Conservation (phyloP, 2,329 filamentous ascomycete species). For the Aspergillus neoniger region DNA sequence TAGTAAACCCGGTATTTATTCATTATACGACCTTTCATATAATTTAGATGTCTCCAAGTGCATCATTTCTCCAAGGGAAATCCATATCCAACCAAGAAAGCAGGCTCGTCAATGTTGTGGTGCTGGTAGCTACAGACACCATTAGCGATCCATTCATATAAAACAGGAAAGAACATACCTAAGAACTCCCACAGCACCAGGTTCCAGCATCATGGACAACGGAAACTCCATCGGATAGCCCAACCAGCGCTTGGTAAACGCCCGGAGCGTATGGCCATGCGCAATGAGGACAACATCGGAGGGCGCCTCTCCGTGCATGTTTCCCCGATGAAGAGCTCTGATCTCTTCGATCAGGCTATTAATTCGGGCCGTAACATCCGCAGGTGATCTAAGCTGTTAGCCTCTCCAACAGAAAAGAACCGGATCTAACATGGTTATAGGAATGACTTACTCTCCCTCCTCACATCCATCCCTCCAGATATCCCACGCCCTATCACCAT, state of each 20-base stretch:
- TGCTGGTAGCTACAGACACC: conserved; percentile 34
- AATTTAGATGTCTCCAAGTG: no score
- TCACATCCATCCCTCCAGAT: conserved; percentile 63
- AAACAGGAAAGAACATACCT: conserved; percentile 31
- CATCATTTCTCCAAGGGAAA: conserved; percentile 30
- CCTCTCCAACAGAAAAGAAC: conserved; percentile 1
- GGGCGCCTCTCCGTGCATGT: conserved; percentile 44
- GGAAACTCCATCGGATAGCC: conserved; percentile 44
- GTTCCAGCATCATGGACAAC: conserved; percentile 48
- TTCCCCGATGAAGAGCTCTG: conserved; percentile 40
- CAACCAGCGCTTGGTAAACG: conserved; percentile 52
- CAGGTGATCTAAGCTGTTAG: conserved; percentile 28
- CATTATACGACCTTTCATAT: not conserved
- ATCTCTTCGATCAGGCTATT: conserved; percentile 48
- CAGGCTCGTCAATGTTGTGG: conserved; percentile 43
- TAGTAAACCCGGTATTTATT: not conserved
- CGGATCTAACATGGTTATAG: no score
- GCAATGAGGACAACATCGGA: conserved; percentile 44
- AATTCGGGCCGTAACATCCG: conserved; percentile 44
- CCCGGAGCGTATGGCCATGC: conserved; percentile 50
- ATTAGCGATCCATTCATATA: not conserved
- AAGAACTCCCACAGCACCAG: conserved; percentile 46
- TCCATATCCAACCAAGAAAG: conserved; percentile 46
- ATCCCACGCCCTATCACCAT: conserved; percentile 54
- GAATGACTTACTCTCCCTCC: conserved; percentile 51